These are phyloP conservation scores for Candida sanyaensis DNA, from an alignment of 1,139 yeast genomes.

Conservation along the genomic window DNA sequence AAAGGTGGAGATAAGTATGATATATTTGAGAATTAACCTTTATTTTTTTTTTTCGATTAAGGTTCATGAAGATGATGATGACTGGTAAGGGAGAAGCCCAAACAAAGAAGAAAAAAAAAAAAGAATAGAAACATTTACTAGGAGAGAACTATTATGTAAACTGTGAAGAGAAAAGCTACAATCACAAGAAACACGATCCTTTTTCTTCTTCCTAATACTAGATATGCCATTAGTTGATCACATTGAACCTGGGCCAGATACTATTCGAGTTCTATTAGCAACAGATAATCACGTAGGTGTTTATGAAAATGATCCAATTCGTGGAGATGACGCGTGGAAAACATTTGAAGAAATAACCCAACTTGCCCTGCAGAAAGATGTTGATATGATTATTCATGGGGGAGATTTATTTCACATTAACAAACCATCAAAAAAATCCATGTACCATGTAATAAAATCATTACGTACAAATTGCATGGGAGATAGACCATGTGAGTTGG, in stretches of 20 bases:
- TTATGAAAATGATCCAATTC: conserved; percentile 82
- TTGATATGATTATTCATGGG: conserved; percentile 87
- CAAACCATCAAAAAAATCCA: conserved; percentile 83
- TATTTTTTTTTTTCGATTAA: no score
- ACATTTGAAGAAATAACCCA: conserved; percentile 83
- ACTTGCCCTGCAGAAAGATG: conserved; percentile 71
- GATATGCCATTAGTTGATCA: conserved; percentile 41
- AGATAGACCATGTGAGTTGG: conserved; percentile 85
- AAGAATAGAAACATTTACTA: no score
- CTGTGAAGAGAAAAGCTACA: no score
- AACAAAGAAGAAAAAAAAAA: no score
- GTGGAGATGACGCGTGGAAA: conserved; percentile 88
- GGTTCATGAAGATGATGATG: no score
- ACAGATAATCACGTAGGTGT: conserved; percentile 98
- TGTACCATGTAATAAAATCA: conserved; percentile 80
- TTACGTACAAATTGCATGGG: conserved; percentile 78
- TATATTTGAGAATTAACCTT: no score
- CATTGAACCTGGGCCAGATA: conserved; percentile 53
- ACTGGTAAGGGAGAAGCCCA: no score
- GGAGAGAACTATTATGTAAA: no score
- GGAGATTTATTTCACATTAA: conserved; percentile 94
- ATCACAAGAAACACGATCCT: neutral
- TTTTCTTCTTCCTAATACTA: neutral
- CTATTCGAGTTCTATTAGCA: conserved; percentile 76
- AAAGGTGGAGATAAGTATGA: neutral